Percentiles rank a stretch among this genome's conserved stretches.
Evolutionary conservation across 1,139 yeast species (phyloP).

Genomic region (Geotrichum phurueaensis): DNA sequence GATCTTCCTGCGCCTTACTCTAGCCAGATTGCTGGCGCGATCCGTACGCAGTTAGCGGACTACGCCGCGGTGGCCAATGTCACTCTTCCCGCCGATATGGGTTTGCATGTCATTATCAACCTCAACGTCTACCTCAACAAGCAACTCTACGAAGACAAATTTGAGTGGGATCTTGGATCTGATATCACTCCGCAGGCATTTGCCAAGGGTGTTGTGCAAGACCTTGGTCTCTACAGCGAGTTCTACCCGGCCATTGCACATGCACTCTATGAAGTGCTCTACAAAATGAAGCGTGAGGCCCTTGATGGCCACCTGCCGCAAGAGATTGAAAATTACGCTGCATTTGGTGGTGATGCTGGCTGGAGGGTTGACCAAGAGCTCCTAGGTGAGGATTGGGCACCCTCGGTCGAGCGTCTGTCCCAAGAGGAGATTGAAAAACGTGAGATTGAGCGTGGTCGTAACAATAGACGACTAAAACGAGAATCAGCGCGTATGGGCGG

Average conservation of each 20-base stretch:
- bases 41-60: constrained; percentile 75
- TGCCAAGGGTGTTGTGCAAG: constrained; percentile 76
- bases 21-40: constrained; percentile 61
- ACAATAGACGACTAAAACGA: constrained; percentile 82
- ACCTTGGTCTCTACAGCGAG: constrained; percentile 77
- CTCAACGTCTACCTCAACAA: constrained; percentile 79
- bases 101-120: constrained; percentile 70
- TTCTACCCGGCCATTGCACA: constrained; percentile 88
- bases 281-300: constrained; percentile 75
- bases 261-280: constrained; percentile 72
- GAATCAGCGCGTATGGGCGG: constrained; percentile 53
- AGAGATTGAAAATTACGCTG: constrained; percentile 53
- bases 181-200: constrained; percentile 74
- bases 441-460: constrained; percentile 91
- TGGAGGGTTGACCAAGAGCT: constrained; percentile 55
- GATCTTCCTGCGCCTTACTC: constrained; percentile 59
- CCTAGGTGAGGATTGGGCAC: constrained; percentile 79
- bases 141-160: constrained; percentile 80
- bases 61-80: constrained; percentile 59
- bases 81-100: constrained; percentile 57
- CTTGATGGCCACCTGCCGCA: constrained; percentile 71
- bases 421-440: constrained; percentile 93
- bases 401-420: constrained; percentile 75
- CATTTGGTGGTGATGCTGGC: constrained; percentile 57
- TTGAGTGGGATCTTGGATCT: constrained; percentile 85